Percentiles rank a stretch among this genome's conserved stretches.
Conservation (phyloP, 2,329 filamentous ascomycete species). For the Emmonsiellopsis sp. region DNA sequence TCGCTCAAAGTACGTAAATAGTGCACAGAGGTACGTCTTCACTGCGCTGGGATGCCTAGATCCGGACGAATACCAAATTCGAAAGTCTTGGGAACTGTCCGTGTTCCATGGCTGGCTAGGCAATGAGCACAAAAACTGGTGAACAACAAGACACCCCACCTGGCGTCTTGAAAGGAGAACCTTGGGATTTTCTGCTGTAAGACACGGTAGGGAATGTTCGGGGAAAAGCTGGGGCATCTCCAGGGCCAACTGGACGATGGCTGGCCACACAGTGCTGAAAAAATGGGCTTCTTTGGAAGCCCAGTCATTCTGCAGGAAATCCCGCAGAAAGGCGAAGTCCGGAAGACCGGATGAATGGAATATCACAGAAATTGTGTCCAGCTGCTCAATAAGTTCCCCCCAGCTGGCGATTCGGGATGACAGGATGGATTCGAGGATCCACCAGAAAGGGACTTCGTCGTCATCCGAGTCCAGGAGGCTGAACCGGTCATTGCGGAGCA, state of each 20-base stretch:
- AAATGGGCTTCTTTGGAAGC: slow-evolving; percentile 3
- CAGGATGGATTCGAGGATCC: slow-evolving; percentile 2
- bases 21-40: slow-evolving; percentile 2
- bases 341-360: not conserved
- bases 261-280: slow-evolving; percentile 4
- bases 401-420: not conserved
- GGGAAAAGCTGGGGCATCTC: slow-evolving; percentile 8
- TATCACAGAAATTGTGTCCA: slow-evolving; percentile 6
- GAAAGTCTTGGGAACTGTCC: slow-evolving; percentile 7
- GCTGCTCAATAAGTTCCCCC: slow-evolving; percentile 3
- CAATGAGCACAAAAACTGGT: slow-evolving; percentile 9
- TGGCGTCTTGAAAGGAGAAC: slow-evolving; percentile 6
- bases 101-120: slow-evolving; percentile 5
- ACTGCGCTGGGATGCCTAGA: slow-evolving; percentile 3
- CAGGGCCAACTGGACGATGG: slow-evolving; percentile 4
- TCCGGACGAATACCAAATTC: slow-evolving; percentile 7
- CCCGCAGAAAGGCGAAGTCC: slow-evolving; percentile 4
- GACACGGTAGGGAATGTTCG: not conserved
- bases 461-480: slow-evolving; percentile 5
- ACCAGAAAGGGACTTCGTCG: slow-evolving; percentile 7
- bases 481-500: slow-evolving; percentile 8
- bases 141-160: slow-evolving; percentile 7
- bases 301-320: slow-evolving; percentile 6
- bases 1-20: slow-evolving; percentile 8
- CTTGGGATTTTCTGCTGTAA: slow-evolving; percentile 2